Percentiles rank a stretch among this genome's conserved stretches.
These are phyloP conservation scores for Fusarium circinatum DNA, from an alignment of 2,329 filamentous ascomycete genomes.

Conservation along the genomic window DNA sequence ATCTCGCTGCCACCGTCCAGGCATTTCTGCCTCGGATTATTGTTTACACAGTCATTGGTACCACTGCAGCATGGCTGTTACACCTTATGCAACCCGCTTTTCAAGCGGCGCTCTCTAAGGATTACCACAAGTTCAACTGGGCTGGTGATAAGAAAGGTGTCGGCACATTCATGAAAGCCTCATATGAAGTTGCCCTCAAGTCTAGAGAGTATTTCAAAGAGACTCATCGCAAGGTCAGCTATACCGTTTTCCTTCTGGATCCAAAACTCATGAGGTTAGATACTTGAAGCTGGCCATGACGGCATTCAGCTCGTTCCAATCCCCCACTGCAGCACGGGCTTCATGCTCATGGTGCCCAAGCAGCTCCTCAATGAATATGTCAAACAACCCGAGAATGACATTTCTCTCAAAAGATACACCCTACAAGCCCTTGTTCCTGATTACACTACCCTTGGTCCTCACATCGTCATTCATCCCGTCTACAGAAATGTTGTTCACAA, in stretches of 20 bases:
- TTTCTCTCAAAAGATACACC: conserved; percentile 27
- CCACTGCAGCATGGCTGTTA: conserved; percentile 13
- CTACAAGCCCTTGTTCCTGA: conserved; percentile 19
- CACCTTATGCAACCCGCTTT: conserved; percentile 20
- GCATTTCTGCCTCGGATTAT: conserved; percentile 8
- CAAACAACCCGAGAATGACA: conserved; percentile 21
- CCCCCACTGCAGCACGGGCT: conserved; percentile 22
- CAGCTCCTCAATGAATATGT: conserved; percentile 24
- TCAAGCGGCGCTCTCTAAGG: conserved; percentile 8
- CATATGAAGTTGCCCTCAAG: conserved; percentile 16
- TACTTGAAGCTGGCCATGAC: conserved; percentile 13
- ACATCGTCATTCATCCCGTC: conserved; percentile 22
- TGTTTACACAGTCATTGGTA: conserved; percentile 11
- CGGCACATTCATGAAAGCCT: conserved; percentile 10
- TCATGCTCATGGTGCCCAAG: conserved; percentile 27
- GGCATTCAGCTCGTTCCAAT: conserved; percentile 24
- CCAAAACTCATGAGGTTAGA: background rate
- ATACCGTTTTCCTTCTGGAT: rapidly evolving
- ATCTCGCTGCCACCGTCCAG: background rate
- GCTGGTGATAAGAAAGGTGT: conserved; percentile 20
- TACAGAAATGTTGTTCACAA: conserved; percentile 25
- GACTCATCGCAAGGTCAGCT: conserved; percentile 2
- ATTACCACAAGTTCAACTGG: conserved; percentile 19
- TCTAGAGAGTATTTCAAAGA: conserved; percentile 15
- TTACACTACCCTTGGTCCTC: conserved; percentile 19